A percentile compares a stretch with the other conserved stretches of the same genome.
Evolutionary conservation across 2,329 filamentous ascomycete species (phyloP).

Genomic region (Shiraia sp.): DNA sequence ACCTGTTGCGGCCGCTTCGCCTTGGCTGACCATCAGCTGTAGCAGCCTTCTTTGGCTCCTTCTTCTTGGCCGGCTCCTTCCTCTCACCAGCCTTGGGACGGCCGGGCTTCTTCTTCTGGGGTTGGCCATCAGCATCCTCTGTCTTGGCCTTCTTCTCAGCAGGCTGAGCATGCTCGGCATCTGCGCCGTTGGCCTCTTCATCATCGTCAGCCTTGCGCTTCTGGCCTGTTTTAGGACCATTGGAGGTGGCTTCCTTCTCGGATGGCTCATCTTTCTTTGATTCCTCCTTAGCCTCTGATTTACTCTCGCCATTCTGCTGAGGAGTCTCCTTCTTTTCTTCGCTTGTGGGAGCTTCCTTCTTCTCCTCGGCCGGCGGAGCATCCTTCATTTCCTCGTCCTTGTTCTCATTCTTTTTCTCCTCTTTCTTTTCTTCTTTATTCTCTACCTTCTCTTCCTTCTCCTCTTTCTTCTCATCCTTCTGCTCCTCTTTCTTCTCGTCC

Average conservation of each 20-base stretch:
- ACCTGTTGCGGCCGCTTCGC: conserved; percentile 49
- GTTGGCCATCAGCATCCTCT: conserved; percentile 25
- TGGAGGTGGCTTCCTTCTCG: conserved; percentile 22
- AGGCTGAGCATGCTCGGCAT: conserved; percentile 32
- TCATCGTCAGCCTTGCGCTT: conserved; percentile 37
- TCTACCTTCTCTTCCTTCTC: conserved; percentile 28
- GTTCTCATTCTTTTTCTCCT: conserved; percentile 6
- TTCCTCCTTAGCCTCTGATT: conserved; percentile 39
- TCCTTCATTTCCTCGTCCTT: conserved; percentile 23
- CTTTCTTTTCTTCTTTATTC: conserved; percentile 20
- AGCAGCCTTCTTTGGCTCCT: conserved; percentile 53
- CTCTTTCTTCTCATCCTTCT: conserved; percentile 36
- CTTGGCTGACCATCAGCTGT: conserved; percentile 54
- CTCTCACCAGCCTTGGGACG: conserved; percentile 48
- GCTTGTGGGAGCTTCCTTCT: conserved; percentile 21
- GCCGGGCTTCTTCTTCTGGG: conserved; percentile 44
- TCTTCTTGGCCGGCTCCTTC: conserved; percentile 47
- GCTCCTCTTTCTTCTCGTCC: conserved; percentile 37
- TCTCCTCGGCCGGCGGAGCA: conserved; percentile 35
- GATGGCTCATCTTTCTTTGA: conserved; percentile 31
- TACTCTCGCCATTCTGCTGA: conserved; percentile 25
- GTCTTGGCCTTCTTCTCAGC: conserved; percentile 29
- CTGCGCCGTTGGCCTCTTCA: conserved; percentile 3
- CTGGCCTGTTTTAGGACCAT: conserved; percentile 33
- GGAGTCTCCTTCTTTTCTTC: conserved; percentile 35